phyloP scores from a whole-genome alignment of 352 stramenopile species.

The Globisporangium megalacanthum region DNA sequence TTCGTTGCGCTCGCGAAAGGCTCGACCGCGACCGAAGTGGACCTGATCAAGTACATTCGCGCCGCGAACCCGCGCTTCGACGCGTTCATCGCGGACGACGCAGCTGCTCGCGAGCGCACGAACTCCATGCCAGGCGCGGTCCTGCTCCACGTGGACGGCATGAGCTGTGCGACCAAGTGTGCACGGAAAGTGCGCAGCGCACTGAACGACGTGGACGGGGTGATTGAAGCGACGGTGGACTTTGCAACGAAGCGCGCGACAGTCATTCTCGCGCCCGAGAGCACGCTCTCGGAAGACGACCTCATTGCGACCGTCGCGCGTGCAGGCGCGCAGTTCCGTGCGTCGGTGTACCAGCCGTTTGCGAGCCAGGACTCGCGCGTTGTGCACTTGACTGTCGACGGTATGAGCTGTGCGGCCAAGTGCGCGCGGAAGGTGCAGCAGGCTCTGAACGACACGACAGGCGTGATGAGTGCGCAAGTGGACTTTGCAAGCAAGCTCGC shows the following conservation, averaged over 20 bases:
- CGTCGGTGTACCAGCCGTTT: slow-evolving; percentile 64
- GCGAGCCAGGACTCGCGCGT: slow-evolving; percentile 59
- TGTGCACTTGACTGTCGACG: slow-evolving; percentile 61
- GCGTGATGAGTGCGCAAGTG: slow-evolving; percentile 76
- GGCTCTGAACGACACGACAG: slow-evolving; percentile 45
- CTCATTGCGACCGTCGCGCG: slow-evolving; percentile 55
- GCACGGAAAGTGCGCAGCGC: slow-evolving; percentile 48
- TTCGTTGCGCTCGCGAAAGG: slow-evolving; percentile 73
- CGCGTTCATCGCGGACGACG: slow-evolving; percentile 59
- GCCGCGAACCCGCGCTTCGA: slow-evolving; percentile 71
- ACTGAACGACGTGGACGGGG: slow-evolving; percentile 38
- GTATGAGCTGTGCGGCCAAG: slow-evolving; percentile 78
- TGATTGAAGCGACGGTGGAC: slow-evolving; percentile 68
- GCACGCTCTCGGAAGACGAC: slow-evolving; percentile 53
- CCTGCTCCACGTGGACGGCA: slow-evolving; percentile 67
- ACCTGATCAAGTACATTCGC: slow-evolving; percentile 82
- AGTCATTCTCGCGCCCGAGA: slow-evolving; percentile 58
- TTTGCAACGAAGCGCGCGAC: slow-evolving; percentile 66
- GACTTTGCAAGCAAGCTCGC: slow-evolving; percentile 73
- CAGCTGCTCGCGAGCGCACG: slow-evolving; percentile 23
- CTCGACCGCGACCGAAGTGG: slow-evolving; percentile 76
- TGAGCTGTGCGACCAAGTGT: slow-evolving; percentile 71
- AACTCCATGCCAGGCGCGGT: slow-evolving; percentile 57
- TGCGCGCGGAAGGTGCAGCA: slow-evolving; percentile 70
- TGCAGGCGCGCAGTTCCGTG: slow-evolving; percentile 42